Percentiles rank a stretch among this genome's conserved stretches.
Conservation (phyloP, 1,284 basidiomycete species). For the Boletus putidus region DNA sequence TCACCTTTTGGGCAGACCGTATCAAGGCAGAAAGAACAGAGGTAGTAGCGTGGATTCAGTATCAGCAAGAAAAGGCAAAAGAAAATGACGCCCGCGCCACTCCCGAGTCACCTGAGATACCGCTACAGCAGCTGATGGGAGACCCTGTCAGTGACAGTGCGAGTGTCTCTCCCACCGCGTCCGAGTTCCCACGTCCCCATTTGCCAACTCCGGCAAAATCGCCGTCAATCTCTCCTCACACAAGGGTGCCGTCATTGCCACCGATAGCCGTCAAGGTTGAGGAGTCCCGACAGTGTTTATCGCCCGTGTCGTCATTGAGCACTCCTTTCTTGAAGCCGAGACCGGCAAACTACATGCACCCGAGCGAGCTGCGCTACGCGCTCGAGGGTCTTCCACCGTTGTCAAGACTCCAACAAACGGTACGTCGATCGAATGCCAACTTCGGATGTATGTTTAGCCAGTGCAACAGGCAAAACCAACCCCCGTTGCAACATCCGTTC, state of each 20-base stretch:
- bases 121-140: not conserved
- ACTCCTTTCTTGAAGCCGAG: not conserved
- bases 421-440: conserved; percentile 1
- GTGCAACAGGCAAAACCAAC: not conserved
- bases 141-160: not conserved
- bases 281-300: conserved; percentile 10
- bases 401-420: conserved; percentile 1
- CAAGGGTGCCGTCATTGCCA: conserved; percentile 30
- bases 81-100: not conserved
- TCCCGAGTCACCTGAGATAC: conserved; percentile 15
- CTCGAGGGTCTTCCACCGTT: conserved; percentile 10
- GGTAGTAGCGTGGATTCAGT: conserved; percentile 31
- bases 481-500: not conserved
- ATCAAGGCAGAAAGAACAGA: conserved; percentile 27
- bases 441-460: not conserved
- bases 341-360: not conserved
- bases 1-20: conserved; percentile 32
- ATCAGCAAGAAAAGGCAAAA: conserved; percentile 33
- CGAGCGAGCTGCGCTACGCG: not conserved
- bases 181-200: conserved; percentile 25
- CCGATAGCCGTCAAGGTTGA: conserved; percentile 36
- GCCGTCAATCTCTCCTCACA: conserved; percentile 15
- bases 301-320: conserved; percentile 1
- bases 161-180: conserved; percentile 25
- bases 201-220: conserved; percentile 34